phyloP scores from a whole-genome alignment of 805 yeast species.

The Grigorovia humatica region DNA sequence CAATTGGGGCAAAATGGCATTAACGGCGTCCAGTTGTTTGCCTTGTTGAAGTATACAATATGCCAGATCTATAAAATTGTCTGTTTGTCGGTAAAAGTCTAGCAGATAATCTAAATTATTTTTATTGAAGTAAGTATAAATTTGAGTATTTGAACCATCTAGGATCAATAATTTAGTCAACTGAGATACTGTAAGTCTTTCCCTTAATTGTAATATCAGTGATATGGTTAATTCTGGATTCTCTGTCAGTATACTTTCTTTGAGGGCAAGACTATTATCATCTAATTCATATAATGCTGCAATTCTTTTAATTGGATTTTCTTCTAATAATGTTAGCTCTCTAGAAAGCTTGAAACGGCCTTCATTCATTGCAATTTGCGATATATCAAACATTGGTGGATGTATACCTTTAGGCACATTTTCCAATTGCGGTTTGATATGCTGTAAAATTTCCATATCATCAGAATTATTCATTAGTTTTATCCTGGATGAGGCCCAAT shows the following conservation, averaged over 20 bases:
- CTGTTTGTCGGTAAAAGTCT: conserved; percentile 58
- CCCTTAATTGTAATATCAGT: conserved; percentile 38
- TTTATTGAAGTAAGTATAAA: conserved; percentile 28
- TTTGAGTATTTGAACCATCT: conserved; percentile 29
- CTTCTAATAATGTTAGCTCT: conserved; percentile 58
- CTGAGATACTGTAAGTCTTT: conserved; percentile 50
- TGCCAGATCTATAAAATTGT: conserved; percentile 40
- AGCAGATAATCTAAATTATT: conserved; percentile 32
- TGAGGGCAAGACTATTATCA: conserved; percentile 57
- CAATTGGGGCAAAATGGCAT: conserved; percentile 27
- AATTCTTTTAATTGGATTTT: conserved; percentile 44
- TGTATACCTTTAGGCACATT: conserved; percentile 24
- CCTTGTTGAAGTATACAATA: conserved; percentile 30
- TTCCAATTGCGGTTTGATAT: conserved; percentile 28
- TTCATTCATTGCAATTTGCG: conserved; percentile 35
- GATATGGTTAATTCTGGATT: conserved; percentile 47
- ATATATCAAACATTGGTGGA: conserved; percentile 28
- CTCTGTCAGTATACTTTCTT: conserved; percentile 52
- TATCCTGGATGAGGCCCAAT: conserved; percentile 77
- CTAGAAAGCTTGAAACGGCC: conserved; percentile 67
- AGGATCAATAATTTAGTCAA: conserved; percentile 52
- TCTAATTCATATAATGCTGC: conserved; percentile 59
- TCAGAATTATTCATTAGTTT: conserved; percentile 39
- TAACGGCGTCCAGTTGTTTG: conserved; percentile 25
- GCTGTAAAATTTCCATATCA: conserved; percentile 49